Evolutionary conservation across 805 yeast species (phyloP).

Genomic region (Clavispora vitiphila): DNA sequence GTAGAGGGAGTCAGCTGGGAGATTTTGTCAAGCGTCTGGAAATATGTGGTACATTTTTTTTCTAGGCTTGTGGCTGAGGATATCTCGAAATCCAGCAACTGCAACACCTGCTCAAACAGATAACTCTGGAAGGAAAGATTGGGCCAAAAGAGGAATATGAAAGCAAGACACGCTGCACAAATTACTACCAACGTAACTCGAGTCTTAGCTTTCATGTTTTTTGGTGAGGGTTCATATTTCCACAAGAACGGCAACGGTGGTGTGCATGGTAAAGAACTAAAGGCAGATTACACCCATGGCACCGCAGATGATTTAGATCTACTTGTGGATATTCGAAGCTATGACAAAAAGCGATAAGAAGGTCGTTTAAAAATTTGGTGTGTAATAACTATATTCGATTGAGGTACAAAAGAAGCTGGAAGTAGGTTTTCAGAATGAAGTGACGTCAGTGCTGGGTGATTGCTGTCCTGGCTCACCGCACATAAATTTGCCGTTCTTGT

Average conservation of each 20-base stretch:
- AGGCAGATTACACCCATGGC: no score
- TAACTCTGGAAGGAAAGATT: constrained; percentile 9
- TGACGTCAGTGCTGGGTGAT: neutral
- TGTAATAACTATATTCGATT: no score
- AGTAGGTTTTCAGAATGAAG: no score
- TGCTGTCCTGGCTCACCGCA: neutral
- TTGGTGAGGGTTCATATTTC: no score
- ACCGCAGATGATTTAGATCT: no score
- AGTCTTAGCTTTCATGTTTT: constrained; percentile 9
- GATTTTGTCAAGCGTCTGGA: constrained; percentile 4
- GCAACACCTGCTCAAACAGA: constrained; percentile 9
- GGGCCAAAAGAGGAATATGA: constrained; percentile 8
- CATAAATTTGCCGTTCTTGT: no score
- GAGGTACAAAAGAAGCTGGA: no score
- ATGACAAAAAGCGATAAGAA: no score
- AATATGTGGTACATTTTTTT: constrained; percentile 9
- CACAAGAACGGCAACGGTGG: no score
- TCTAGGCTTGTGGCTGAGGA: constrained; percentile 4
- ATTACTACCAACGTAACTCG: constrained; percentile 5
- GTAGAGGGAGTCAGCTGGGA: constrained; percentile 4
- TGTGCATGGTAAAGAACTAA: neutral
- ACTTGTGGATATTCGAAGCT: no score
- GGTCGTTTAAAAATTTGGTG: no score
- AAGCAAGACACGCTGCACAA: constrained; percentile 1
- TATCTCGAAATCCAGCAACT: constrained; percentile 3